phyloP scores from a whole-genome alignment of 2,329 filamentous ascomycete genomes.

The Cladosporium cucumerinum region DNA sequence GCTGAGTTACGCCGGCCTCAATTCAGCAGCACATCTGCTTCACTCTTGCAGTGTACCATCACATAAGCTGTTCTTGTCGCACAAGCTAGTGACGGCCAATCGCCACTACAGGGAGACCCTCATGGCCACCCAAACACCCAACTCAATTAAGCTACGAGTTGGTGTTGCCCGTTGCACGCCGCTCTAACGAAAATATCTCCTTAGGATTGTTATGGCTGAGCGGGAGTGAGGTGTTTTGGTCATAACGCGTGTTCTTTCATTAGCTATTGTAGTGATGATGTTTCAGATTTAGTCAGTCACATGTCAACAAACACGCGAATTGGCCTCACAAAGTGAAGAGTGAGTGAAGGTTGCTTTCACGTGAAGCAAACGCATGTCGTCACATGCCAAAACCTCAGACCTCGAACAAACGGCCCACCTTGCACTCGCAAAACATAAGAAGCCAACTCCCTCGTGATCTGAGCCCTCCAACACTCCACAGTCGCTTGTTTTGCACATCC shows the following conservation, averaged over 20 bases:
- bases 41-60: neutral
- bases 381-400: neutral
- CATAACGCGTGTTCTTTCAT: neutral
- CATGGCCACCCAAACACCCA: neutral
- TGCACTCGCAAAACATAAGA: neutral
- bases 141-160: too few species aligned
- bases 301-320: neutral
- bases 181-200: neutral
- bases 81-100: neutral
- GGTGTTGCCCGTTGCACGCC: neutral
- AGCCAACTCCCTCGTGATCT: neutral
- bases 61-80: neutral
- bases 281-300: neutral
- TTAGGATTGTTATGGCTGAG: neutral
- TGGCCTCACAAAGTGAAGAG: neutral
- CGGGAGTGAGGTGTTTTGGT: neutral
- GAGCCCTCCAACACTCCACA: neutral
- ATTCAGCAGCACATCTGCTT: neutral
- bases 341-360: neutral
- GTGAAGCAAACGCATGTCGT: neutral
- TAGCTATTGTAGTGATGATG: neutral
- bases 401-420: neutral
- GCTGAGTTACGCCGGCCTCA: neutral
- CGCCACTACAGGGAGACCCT: neutral
- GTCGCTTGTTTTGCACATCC: neutral